Base-by-base conservation (phyloP, 1,284 basidiomycete species). In the Malassezia arunalokei region DNA sequence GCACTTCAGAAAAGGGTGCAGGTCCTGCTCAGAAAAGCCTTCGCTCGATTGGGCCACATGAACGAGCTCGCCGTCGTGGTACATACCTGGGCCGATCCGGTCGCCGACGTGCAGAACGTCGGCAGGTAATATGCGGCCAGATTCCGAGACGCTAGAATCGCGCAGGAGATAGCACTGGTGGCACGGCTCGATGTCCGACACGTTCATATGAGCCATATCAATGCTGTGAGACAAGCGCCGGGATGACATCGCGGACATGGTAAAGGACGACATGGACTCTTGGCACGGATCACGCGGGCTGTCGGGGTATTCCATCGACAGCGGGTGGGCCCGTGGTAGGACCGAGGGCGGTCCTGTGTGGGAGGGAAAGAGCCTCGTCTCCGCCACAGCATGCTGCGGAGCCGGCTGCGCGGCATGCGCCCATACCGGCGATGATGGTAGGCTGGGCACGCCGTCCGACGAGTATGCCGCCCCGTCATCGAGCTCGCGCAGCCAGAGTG, bases 91-190 rank as follows among this genome's bases (percentile, higher is more conserved):
- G 1, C 68, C 70, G 2, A 71, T 51, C 3, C 63, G 63, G 33
- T 73, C 68, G 12, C 68, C 65, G 6, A 62, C 48, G 24, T 65
- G 57, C 42, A 72, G 66, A 30, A 67, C 59, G 29, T 70, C 67
- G 3, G 63, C 47, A 3, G 56, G 39, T 1, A 7, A 20, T 15
- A 29, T 35, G 17, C 37, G 44, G 6, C 30, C 44, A 12, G 37
- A 39, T n/a, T 8, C 14, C 27, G 28, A 47, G 3, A 35, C 28
- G 35, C 44, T 47, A 27, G 31, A 20, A 40, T 40, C 17, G 9
- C 20, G 39, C 14, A 9, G 33, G 11, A 12, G 33, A 35, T 35
- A 35, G 33, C 33, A 3, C 33, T 35, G 33, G 11, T 12, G 11
- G 15, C 33, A 35, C 33, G 33, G 11, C 11, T 35, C 33, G 15